phyloP scores from a whole-genome alignment of 2,329 filamentous ascomycete genomes.

The Coccinonectria pachysandricola region DNA sequence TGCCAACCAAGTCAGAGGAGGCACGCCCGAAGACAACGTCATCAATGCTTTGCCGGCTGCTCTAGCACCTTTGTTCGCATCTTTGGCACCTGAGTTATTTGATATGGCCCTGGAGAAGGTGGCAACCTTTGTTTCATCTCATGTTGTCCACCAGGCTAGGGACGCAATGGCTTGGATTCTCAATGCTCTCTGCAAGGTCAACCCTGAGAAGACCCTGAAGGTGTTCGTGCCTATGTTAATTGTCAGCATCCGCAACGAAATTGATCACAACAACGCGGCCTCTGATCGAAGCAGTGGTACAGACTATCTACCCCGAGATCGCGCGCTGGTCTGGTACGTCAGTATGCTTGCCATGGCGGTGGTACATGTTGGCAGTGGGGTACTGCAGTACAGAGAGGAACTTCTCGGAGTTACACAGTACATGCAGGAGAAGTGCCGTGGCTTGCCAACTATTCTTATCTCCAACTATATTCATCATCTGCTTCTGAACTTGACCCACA shows the following conservation, averaged over 20 bases:
- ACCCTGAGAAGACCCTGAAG: constrained; percentile 85
- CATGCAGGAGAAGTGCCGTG: constrained; percentile 93
- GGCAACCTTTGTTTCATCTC: constrained; percentile 79
- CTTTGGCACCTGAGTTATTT: constrained; percentile 85
- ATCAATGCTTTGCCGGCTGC: constrained; percentile 91
- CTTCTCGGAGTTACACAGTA: constrained; percentile 85
- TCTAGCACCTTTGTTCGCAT: constrained; percentile 80
- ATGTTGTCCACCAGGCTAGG: constrained; percentile 92
- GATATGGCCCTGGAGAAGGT: constrained; percentile 89
- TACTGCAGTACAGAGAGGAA: constrained; percentile 80
- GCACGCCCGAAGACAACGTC: constrained; percentile 91
- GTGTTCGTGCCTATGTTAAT: constrained; percentile 85
- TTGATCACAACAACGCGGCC: constrained; percentile 91
- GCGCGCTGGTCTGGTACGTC: constrained; percentile 91
- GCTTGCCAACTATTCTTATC: constrained; percentile 87
- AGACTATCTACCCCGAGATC: constrained; percentile 84
- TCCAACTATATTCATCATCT: constrained; percentile 98
- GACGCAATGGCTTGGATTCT: constrained; percentile 99
- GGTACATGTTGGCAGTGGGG: constrained; percentile 85
- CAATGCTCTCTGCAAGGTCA: constrained; percentile 91
- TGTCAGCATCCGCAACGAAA: constrained; percentile 87
- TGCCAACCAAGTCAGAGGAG: constrained; percentile 73
- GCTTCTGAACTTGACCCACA: constrained; percentile 85
- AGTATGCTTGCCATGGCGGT: constrained; percentile 97
- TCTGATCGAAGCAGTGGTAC: constrained; percentile 89